phyloP scores from a whole-genome alignment of 2,329 filamentous ascomycete genomes.

The Pestalotiopsis sp. region DNA sequence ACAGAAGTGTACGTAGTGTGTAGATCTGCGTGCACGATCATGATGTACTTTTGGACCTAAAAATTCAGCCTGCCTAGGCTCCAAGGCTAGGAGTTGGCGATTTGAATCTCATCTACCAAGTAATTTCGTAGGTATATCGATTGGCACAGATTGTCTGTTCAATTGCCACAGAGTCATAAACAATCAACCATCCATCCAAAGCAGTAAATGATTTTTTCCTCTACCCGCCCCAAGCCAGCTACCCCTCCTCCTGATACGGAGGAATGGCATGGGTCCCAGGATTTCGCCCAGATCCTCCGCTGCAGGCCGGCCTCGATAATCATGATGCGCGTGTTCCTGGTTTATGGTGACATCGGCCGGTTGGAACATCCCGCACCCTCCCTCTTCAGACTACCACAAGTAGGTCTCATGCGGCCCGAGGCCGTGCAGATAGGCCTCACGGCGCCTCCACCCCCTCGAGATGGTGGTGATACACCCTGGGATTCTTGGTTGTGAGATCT shows the following conservation, averaged over 20 bases:
- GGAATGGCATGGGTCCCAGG: background rate
- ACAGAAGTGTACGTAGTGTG: background rate
- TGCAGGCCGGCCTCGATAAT: background rate
- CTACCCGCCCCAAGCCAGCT: background rate
- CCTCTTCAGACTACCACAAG: background rate
- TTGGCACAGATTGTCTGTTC: too few species aligned
- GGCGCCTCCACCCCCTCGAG: background rate
- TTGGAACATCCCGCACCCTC: background rate
- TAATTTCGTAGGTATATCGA: too few species aligned
- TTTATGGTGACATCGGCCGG: slow-evolving; percentile 8
- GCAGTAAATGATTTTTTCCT: background rate
- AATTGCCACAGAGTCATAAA: too few species aligned
- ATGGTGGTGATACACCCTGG: too few species aligned
- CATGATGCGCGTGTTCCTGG: slow-evolving; percentile 2
- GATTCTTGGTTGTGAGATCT: too few species aligned
- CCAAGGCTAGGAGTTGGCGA: too few species aligned
- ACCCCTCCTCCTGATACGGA: slow-evolving; percentile 11
- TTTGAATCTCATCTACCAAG: too few species aligned
- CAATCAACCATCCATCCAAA: background rate
- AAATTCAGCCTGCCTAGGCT: too few species aligned
- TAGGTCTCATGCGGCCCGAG: slow-evolving; percentile 4
- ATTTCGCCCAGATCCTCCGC: background rate
- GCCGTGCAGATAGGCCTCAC: background rate
- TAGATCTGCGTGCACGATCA: background rate
- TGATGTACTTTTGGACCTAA: too few species aligned